Percentiles rank a stretch among this genome's conserved stretches.
These are phyloP conservation scores for Pterocarpus santalinus DNA, from an alignment of 306 rosid genomes.

Conservation along the genomic window DNA sequence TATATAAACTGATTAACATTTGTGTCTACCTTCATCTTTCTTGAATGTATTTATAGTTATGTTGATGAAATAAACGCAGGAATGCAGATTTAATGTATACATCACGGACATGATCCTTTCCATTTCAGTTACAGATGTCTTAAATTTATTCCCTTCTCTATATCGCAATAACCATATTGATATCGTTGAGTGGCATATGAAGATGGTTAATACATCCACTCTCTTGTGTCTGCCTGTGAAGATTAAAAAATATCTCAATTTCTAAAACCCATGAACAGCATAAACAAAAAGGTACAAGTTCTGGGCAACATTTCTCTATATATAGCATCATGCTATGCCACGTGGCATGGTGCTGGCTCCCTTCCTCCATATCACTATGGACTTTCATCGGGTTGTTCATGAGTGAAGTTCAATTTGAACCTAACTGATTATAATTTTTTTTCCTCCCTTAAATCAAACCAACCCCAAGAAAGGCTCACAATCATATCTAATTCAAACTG, in stretches of 20 bases:
- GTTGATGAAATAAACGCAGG: conserved; percentile 44
- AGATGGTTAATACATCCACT: conserved; percentile 12
- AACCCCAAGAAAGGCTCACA: background rate
- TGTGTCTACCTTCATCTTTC: conserved; percentile 28
- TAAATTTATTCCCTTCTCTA: conserved; percentile 16
- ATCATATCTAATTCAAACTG: background rate
- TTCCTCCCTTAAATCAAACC: conserved; percentile 6
- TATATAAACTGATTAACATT: conserved; percentile 36
- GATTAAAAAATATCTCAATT: conserved; percentile 15
- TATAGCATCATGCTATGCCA: background rate
- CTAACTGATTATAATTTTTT: background rate
- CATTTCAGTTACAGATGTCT: conserved; percentile 22
- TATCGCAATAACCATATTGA: conserved; percentile 1
- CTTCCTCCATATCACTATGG: background rate
- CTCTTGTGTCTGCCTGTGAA: background rate
- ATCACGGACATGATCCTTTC: conserved; percentile 38
- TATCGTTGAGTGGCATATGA: conserved; percentile 8
- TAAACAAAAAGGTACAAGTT: background rate
- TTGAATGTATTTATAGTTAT: conserved; percentile 47
- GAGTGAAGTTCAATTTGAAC: background rate
- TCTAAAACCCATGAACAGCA: background rate
- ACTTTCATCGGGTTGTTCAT: background rate
- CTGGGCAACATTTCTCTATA: background rate
- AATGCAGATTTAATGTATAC: conserved; percentile 44
- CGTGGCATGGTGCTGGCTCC: background rate